Percentiles rank a stretch among this genome's conserved stretches.
Conservation (phyloP, 1,284 basidiomycete species). For the Mycena citricolor region DNA sequence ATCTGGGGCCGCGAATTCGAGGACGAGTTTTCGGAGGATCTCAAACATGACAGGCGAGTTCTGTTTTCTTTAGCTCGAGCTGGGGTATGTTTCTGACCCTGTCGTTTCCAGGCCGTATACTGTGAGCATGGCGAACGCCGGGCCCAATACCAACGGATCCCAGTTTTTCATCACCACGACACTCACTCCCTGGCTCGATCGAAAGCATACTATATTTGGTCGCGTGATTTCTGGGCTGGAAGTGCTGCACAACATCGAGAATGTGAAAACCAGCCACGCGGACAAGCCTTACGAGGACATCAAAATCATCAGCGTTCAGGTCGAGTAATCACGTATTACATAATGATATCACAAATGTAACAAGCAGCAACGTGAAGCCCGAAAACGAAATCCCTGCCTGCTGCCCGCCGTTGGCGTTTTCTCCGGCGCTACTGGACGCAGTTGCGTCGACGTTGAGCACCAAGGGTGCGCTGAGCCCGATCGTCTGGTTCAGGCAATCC, state of each 20-base stretch:
- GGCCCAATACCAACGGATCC: slow-evolving; percentile 89
- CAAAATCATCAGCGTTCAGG: slow-evolving; percentile 79
- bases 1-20: slow-evolving; percentile 96
- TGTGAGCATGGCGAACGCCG: slow-evolving; percentile 99
- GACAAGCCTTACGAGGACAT: slow-evolving; percentile 92
- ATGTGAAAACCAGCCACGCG: slow-evolving; percentile 73
- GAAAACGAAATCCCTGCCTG: not conserved
- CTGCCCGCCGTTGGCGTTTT: not conserved
- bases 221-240: slow-evolving; percentile 80
- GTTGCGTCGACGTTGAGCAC: too few relatives aligned
- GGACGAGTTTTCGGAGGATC: slow-evolving; percentile 89
- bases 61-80: slow-evolving; percentile 1
- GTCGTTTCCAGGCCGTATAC: slow-evolving; percentile 75
- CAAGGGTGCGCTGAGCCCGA: slow-evolving; percentile 48
- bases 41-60: slow-evolving; percentile 84
- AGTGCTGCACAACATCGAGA: slow-evolving; percentile 85
- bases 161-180: slow-evolving; percentile 99
- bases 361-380: slow-evolving; percentile 2
- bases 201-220: slow-evolving; percentile 95
- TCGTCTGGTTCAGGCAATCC: slow-evolving; percentile 57
- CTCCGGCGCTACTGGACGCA: not conserved
- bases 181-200: slow-evolving; percentile 93
- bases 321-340: slow-evolving; percentile 45
- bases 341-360: not conserved
- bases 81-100: slow-evolving; percentile 7